These are phyloP conservation scores for Lactarius sp. DNA, from an alignment of 768 basidiomycete species.

Conservation along the genomic window DNA sequence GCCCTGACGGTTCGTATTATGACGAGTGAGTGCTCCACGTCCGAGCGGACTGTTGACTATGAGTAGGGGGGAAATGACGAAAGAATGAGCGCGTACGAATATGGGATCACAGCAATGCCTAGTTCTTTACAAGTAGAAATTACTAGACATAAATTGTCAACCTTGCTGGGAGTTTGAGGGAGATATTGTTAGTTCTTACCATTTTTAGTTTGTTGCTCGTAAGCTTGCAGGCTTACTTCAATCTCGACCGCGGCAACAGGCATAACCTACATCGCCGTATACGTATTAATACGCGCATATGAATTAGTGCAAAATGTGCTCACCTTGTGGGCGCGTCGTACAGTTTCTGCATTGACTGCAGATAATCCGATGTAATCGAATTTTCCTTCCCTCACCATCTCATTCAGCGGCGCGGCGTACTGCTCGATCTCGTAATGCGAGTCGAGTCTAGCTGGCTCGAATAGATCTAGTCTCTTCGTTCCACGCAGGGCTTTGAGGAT, in stretches of 20 bases:
- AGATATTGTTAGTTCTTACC: constrained; percentile 29
- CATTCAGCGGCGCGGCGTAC: constrained; percentile 38
- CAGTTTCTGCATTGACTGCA: constrained; percentile 47
- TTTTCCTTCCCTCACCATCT: constrained; percentile 49
- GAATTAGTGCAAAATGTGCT: neutral
- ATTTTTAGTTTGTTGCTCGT: constrained; percentile 48
- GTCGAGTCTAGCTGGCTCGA: constrained; percentile 50
- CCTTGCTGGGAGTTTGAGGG: neutral
- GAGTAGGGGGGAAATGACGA: neutral
- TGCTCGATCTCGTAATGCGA: constrained; percentile 43
- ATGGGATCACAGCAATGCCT: constrained; percentile 51
- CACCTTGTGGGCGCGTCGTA: constrained; percentile 35
- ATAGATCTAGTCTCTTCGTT: constrained; percentile 56
- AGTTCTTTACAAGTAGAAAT: constrained; percentile 50
- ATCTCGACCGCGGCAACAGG: constrained; percentile 63
- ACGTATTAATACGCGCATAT: neutral
- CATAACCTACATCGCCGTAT: constrained; percentile 38
- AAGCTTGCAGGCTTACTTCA: constrained; percentile 60
- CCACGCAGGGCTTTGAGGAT: constrained; percentile 44
- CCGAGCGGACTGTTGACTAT: constrained; percentile 43
- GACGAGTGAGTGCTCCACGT: constrained; percentile 47
- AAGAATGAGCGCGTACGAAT: constrained; percentile 37
- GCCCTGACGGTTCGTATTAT: constrained; percentile 37
- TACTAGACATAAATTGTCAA: constrained; percentile 31
- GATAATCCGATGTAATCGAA: constrained; percentile 57